Base-by-base conservation (phyloP, 1,284 basidiomycete species). In the Ganoderma meredithae region DNA sequence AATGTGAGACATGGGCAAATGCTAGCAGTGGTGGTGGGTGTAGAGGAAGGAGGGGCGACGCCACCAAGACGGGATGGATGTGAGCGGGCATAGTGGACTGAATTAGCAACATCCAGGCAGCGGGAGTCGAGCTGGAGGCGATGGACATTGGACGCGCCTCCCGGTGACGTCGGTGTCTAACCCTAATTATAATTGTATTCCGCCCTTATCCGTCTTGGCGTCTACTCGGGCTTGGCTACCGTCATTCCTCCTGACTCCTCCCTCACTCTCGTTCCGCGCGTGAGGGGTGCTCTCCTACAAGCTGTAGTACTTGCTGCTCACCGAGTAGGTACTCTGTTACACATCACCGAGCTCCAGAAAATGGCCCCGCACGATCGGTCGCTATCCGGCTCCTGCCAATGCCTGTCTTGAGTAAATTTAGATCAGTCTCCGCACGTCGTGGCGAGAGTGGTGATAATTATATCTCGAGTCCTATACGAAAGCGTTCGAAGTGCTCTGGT, bases 1-100 rank as follows among this genome's bases (percentile, higher is more conserved):
- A 0, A 72, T 61, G 52, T 70, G 69, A 31, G 71, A 58, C 69
- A 70, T 67, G 36, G 40, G 10, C 43, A 22, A 22, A 10, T n/a
- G 15, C 17, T 9, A 33, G 25, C 15, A 25, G 44, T 9, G 52
- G 27, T 33, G 52, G 52, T 17, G 52, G 17, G 6, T 33, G 52
- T 19, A 55, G 7, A 15, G 52, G 52, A 55, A 55, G 27, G 19
- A 33, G 27, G 15, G 25, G 52, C 15, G 27, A 27, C 9, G 25
- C 44, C 44, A 47, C 44, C n/a, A 6, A 13, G 31, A 6, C 31
- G 27, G 7, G 19, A 33, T 12, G 52, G 31, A 19, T 31, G 52
- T 3, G 52, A 19, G 52, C 27, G 52, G 31, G 52, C 52, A 55
- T 55, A 27, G 27, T 33, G 52, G 52, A 55, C 52, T 17, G 52